Base-by-base conservation (phyloP, 257 asterid species). In the Plectranthus barbatus region DNA sequence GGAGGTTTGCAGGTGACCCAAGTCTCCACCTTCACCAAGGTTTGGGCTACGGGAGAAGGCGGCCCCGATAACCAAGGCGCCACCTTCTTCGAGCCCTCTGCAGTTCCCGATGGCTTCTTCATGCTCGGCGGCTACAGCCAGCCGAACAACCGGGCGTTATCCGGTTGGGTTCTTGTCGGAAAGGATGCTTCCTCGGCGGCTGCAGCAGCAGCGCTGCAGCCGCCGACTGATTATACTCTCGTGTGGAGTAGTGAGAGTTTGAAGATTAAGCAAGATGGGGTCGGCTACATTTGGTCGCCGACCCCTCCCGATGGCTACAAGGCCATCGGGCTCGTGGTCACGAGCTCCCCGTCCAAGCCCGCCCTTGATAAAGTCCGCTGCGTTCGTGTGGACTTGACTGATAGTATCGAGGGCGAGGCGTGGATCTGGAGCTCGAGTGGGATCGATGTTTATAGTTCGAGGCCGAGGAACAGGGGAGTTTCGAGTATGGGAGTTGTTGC, bases 61-160 rank as follows among this genome's bases (percentile, higher is more conserved):
- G 98, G 96, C 50, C 88, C 86, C 1, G 90, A 81, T 54, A 67
- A 86, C 70, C 80, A 56, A 9, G 98, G 98, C 2, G 86, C 90
- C 0, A 68, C 95, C 3, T 77, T 91, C 49, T 91, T 74, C 50
- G 94, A 87, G 26, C 94, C 98, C 2, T 57, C 88, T 15, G 9
- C 80, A 3, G 9, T 86, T 7, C 96, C 98, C 1, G 75, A 91
- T 50, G 96, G 87, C 18, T 91, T 83, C 73, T 81, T 64, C 55
- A 75, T 76, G 83, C 86, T 91, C 17, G 98, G 98, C 26, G 60
- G 75, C 79, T 85, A 85, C 41, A 66, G 80, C 74, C 97, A 87
- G 58, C 83, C 94, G 0, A 87, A 87, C 79, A 87, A 80, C 65
- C 64, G 34, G 60, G 77, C 90, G 21, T 70, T 86, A 2, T 84